Conservation (phyloP, 2,329 filamentous ascomycete species). For the Cryoendolithus antarcticus region DNA sequence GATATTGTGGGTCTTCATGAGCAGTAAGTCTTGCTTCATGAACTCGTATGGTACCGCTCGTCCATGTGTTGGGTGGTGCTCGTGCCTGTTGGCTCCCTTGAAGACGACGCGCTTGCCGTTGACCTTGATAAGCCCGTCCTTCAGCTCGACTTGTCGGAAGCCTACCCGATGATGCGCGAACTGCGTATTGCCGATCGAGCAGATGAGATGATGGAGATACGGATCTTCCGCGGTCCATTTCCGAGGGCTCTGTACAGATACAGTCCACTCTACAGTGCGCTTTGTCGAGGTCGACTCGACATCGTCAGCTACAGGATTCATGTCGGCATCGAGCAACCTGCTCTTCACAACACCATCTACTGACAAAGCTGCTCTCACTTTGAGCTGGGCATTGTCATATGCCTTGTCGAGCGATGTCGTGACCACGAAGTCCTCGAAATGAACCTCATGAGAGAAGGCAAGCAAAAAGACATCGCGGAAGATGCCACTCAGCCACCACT, state of each 20-base stretch:
- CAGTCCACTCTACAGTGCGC: slow-evolving; percentile 3
- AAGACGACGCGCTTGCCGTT: slow-evolving; percentile 50
- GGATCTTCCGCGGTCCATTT: slow-evolving; percentile 60
- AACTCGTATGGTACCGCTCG: slow-evolving; percentile 50
- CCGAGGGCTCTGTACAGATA: slow-evolving; percentile 37
- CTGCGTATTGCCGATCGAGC: slow-evolving; percentile 19
- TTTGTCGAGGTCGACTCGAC: background rate
- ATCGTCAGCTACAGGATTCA: background rate
- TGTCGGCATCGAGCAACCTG: background rate
- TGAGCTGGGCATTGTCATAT: slow-evolving; percentile 39
- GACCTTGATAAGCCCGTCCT: slow-evolving; percentile 45
- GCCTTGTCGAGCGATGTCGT: slow-evolving; percentile 39
- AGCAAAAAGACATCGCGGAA: slow-evolving; percentile 56
- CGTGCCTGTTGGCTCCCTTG: slow-evolving; percentile 54
- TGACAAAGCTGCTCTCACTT: slow-evolving; percentile 32
- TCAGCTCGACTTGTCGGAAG: slow-evolving; percentile 51
- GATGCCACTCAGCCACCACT: slow-evolving; percentile 41
- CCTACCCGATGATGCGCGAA: slow-evolving; percentile 43
- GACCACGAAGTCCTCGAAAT: slow-evolving; percentile 48
- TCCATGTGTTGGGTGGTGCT: slow-evolving; percentile 52
- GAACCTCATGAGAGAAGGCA: slow-evolving; percentile 37
- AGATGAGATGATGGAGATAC: slow-evolving; percentile 43
- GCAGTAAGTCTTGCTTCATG: slow-evolving; percentile 46
- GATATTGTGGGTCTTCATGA: slow-evolving; percentile 59
- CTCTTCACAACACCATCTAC: slow-evolving; percentile 20